These are phyloP conservation scores for Xylariaceae sp. DNA, from an alignment of 2,329 filamentous ascomycete species.

Conservation along the genomic window DNA sequence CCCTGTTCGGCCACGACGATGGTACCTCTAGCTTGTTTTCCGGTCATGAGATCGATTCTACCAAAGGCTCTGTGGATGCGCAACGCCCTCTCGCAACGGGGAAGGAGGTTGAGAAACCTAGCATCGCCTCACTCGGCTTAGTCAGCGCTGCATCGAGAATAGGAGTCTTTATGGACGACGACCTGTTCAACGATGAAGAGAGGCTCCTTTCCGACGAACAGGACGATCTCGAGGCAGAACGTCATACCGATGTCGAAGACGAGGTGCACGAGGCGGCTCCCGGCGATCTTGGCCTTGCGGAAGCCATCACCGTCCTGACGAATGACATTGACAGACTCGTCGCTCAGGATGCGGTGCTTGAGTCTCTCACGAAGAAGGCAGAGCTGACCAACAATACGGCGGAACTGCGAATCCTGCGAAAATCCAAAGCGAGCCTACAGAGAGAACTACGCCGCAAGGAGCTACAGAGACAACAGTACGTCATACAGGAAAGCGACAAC, in stretches of 20 bases:
- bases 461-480: constrained; percentile 92
- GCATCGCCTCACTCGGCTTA: constrained; percentile 82
- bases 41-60: constrained; percentile 52
- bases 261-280: constrained; percentile 91
- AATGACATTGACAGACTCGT: constrained; percentile 84
- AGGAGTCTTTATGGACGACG: constrained; percentile 89
- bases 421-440: constrained; percentile 89
- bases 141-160: constrained; percentile 82
- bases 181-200: constrained; percentile 85
- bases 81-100: constrained; percentile 26
- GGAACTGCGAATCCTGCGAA: constrained; percentile 83
- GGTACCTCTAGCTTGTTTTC: constrained; percentile 46
- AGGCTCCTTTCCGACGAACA: constrained; percentile 82
- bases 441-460: constrained; percentile 91
- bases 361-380: constrained; percentile 87
- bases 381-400: constrained; percentile 96
- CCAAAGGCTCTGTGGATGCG: constrained; percentile 33
- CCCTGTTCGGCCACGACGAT: constrained; percentile 58
- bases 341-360: constrained; percentile 84
- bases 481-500: constrained; percentile 96
- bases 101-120: constrained; percentile 65
- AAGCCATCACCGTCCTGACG: constrained; percentile 84
- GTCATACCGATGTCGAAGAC: constrained; percentile 60
- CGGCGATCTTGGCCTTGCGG: constrained; percentile 85
- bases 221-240: constrained; percentile 60